Conservation (phyloP, 352 stramenopile genomes). For the Hyaloperonospora arabidopsidis region DNA sequence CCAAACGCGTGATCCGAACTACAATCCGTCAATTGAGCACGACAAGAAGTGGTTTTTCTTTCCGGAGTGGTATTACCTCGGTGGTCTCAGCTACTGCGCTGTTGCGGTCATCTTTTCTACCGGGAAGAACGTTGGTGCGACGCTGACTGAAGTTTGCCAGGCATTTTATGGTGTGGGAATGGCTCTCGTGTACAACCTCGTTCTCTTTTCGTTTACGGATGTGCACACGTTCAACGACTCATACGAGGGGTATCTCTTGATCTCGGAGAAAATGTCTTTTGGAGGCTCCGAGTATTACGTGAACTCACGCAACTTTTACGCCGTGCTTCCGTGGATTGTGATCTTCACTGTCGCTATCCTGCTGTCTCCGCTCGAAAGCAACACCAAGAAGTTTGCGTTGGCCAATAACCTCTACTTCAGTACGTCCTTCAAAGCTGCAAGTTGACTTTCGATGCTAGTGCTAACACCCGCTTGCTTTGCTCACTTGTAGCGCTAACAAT, state of each 20-base stretch:
- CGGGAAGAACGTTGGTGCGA: conserved; percentile 62
- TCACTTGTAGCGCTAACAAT: conserved; percentile 50
- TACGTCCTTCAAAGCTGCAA: conserved; percentile 20
- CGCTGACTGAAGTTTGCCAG: conserved; percentile 59
- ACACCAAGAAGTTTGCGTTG: conserved; percentile 64
- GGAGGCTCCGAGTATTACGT: conserved; percentile 42
- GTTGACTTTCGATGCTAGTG: background rate
- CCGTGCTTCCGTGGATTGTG: conserved; percentile 64
- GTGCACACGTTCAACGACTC: conserved; percentile 37
- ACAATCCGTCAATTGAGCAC: conserved; percentile 33
- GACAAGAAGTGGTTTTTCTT: conserved; percentile 72
- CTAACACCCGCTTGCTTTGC: background rate
- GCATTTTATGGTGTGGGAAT: conserved; percentile 73
- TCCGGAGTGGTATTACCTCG: conserved; percentile 49
- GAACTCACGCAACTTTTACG: conserved; percentile 69
- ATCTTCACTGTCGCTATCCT: conserved; percentile 60
- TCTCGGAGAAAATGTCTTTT: conserved; percentile 36
- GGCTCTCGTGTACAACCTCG: conserved; percentile 70
- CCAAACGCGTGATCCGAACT: conserved; percentile 46
- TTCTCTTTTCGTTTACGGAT: conserved; percentile 46
- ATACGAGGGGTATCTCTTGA: conserved; percentile 46
- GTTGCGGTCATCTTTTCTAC: conserved; percentile 72
- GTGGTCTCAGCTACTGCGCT: conserved; percentile 62
- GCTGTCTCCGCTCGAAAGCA: conserved; percentile 61
- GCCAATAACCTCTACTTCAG: conserved; percentile 82